Percentiles rank a stretch among this genome's conserved stretches.
Evolutionary conservation across 2,329 filamentous ascomycete species (phyloP).

Genomic region (Exophiala dermatitidis): DNA sequence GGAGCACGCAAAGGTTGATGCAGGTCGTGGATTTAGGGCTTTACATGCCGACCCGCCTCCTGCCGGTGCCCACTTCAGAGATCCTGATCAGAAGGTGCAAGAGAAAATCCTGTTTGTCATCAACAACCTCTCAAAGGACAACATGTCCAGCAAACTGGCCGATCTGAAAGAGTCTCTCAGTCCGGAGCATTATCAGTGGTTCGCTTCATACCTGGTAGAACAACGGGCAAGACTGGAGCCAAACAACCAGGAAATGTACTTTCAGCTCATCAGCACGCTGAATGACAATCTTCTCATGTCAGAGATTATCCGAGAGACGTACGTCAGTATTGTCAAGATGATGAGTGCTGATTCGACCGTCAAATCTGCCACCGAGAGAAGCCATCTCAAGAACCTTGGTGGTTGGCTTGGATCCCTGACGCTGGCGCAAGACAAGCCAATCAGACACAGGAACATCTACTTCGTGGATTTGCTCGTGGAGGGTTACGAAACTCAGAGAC

Average conservation of each 20-base stretch:
- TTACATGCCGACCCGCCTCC: slow-evolving; percentile 67
- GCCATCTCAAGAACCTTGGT: slow-evolving; percentile 86
- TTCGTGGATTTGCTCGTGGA: slow-evolving; percentile 95
- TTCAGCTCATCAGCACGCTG: slow-evolving; percentile 79
- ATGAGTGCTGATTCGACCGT: slow-evolving; percentile 85
- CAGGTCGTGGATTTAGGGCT: slow-evolving; percentile 64
- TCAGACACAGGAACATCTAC: slow-evolving; percentile 92
- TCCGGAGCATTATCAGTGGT: slow-evolving; percentile 86
- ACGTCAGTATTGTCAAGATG: slow-evolving; percentile 74
- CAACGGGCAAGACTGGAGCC: slow-evolving; percentile 95
- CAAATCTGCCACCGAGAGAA: slow-evolving; percentile 74
- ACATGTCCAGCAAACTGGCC: slow-evolving; percentile 72
- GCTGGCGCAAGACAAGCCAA: slow-evolving; percentile 85
- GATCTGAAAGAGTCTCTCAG: slow-evolving; percentile 74
- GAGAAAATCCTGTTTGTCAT: slow-evolving; percentile 93
- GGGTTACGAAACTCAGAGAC: slow-evolving; percentile 82
- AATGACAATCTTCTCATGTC: slow-evolving; percentile 71
- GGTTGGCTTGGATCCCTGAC: slow-evolving; percentile 91
- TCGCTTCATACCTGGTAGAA: slow-evolving; percentile 88
- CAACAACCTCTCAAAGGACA: slow-evolving; percentile 91
- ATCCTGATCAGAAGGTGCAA: slow-evolving; percentile 76
- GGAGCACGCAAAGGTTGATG: slow-evolving; percentile 53
- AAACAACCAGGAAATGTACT: slow-evolving; percentile 89
- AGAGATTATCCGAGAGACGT: slow-evolving; percentile 89
- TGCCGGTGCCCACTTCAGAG: slow-evolving; percentile 60